These are phyloP conservation scores for Keithomyces neogunnii DNA, from an alignment of 2,329 filamentous ascomycete species.

Conservation along the genomic window DNA sequence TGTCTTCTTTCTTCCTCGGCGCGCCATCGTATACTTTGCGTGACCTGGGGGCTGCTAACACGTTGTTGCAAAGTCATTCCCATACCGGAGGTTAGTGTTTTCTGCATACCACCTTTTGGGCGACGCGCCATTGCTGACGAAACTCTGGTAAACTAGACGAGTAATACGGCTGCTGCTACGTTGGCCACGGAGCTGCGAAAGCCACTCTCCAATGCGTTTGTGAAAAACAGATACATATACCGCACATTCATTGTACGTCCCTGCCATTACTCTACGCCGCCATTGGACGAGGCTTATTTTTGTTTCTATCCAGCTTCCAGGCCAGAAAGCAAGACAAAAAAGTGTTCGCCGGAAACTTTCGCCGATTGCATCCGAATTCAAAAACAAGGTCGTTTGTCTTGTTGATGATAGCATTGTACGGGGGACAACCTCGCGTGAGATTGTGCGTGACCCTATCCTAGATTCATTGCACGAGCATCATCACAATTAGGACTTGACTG, in stretches of 20 bases:
- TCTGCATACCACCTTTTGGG: not conserved
- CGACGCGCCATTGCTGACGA: not conserved
- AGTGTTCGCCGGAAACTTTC: constrained; percentile 85
- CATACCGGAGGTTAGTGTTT: constrained; percentile 38
- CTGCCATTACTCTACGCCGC: too few species aligned
- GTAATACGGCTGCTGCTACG: constrained; percentile 69
- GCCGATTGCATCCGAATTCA: constrained; percentile 78
- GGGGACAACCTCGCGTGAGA: constrained; percentile 47
- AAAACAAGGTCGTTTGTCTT: constrained; percentile 68
- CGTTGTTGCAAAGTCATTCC: constrained; percentile 52
- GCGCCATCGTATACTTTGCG: too few species aligned
- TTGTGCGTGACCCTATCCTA: not conserved
- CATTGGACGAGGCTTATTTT: too few species aligned
- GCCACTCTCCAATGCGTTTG: constrained; percentile 72
- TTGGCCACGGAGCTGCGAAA: constrained; percentile 69
- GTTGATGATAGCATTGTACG: constrained; percentile 89
- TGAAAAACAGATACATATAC: constrained; percentile 54
- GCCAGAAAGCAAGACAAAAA: constrained; percentile 57
- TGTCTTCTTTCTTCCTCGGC: not conserved
- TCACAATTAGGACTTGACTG: constrained; percentile 1
- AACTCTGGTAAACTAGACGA: constrained; percentile 43
- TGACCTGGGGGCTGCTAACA: too few species aligned
- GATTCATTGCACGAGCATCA: constrained; percentile 2
- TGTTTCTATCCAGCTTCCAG: constrained; percentile 8
- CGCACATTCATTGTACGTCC: constrained; percentile 6